phyloP scores from a whole-genome alignment of 164 flowering plant species.

The grape (Vitis vinifera) region ASM3070453v1 NC_081805.1:1493501-1494000 shows the following conservation, averaged over 20 bases:
- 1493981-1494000: slow-evolving; percentile 47
- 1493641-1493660: slow-evolving; percentile 1
- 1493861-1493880: slow-evolving; percentile 91
- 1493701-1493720: slow-evolving; percentile 69
- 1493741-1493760: slow-evolving; percentile 76
- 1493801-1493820: slow-evolving; percentile 79
- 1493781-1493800: slow-evolving; percentile 74
- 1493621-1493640: neutral
- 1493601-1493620: neutral
- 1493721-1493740: slow-evolving; percentile 61
- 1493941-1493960: slow-evolving; percentile 44
- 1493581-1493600: too few relatives aligned
- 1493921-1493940: slow-evolving; percentile 44
- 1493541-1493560: too few relatives aligned
- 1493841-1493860: slow-evolving; percentile 92
- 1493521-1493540: too few relatives aligned
- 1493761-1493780: slow-evolving; percentile 70
- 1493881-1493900: slow-evolving; percentile 86
- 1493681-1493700: slow-evolving; percentile 75
- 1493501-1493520: neutral
- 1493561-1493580: too few relatives aligned
- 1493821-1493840: slow-evolving; percentile 58
- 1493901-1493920: slow-evolving; percentile 65
- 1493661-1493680: slow-evolving; percentile 55
- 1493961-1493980: slow-evolving; percentile 32